Conservation (phyloP, 768 basidiomycete genomes). For the Psilocybe cubensis region DNA sequence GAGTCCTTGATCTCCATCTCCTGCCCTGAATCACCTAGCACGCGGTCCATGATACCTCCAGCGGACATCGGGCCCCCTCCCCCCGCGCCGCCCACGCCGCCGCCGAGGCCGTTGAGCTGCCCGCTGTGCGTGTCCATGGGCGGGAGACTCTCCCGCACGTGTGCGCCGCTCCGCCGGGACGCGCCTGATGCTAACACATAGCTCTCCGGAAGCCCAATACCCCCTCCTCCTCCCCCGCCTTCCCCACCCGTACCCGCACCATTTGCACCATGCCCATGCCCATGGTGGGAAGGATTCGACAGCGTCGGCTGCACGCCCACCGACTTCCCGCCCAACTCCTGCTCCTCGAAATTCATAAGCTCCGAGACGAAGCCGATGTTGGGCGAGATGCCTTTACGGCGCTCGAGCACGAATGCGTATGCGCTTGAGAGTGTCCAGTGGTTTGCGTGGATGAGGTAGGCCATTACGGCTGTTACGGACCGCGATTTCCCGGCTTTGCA, state of each 20-base stretch:
- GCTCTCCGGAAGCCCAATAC: slow-evolving; percentile 20
- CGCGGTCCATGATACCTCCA: slow-evolving; percentile 39
- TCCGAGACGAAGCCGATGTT: slow-evolving; percentile 98
- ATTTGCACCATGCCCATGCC: too few species aligned
- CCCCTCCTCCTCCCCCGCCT: background rate
- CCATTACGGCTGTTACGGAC: slow-evolving; percentile 95
- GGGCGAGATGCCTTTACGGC: slow-evolving; percentile 93
- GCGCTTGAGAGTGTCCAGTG: slow-evolving; percentile 95
- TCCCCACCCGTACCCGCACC: too few species aligned
- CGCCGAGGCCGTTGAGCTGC: too few species aligned
- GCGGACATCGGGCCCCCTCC: slow-evolving; percentile 37
- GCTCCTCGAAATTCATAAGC: slow-evolving; percentile 95
- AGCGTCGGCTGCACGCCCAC: slow-evolving; percentile 60
- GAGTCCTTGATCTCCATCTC: slow-evolving; percentile 91
- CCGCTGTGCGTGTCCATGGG: too few species aligned
- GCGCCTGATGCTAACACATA: slow-evolving; percentile 43
- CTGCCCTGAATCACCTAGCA: slow-evolving; percentile 72
- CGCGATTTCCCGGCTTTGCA: slow-evolving; percentile 96
- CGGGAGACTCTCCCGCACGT: slow-evolving; percentile 78
- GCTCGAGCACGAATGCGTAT: slow-evolving; percentile 89
- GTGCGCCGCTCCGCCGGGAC: slow-evolving; percentile 53
- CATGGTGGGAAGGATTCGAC: slow-evolving; percentile 8
- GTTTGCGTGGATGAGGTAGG: slow-evolving; percentile 95
- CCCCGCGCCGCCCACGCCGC: slow-evolving; percentile 27
- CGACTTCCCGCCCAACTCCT: slow-evolving; percentile 80